Percentiles rank a stretch among this genome's conserved stretches.
These are phyloP conservation scores for Murraya paniculata DNA, from an alignment of 345 rosid species.

Conservation along the genomic window DNA sequence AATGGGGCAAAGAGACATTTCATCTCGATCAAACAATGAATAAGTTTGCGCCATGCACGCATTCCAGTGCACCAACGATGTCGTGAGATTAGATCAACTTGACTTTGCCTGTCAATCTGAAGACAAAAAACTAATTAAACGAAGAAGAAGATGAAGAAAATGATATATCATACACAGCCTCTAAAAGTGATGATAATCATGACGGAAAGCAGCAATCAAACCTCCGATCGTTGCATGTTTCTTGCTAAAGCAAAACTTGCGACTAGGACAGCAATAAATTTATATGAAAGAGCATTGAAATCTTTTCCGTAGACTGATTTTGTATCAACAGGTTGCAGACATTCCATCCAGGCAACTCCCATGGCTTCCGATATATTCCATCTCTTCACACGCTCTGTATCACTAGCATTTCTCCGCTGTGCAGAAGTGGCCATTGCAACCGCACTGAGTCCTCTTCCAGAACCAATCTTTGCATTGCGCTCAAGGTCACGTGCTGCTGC, in stretches of 20 bases:
- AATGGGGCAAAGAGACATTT: slow-evolving; percentile 83
- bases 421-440: slow-evolving; percentile 99
- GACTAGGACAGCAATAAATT: slow-evolving; percentile 91
- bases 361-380: slow-evolving; percentile 97
- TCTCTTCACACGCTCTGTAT: slow-evolving; percentile 87
- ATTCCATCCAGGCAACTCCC: slow-evolving; percentile 99
- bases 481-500: slow-evolving; percentile 99
- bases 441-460: slow-evolving; percentile 99
- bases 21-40: slow-evolving; percentile 83
- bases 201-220: slow-evolving; percentile 31
- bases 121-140: slow-evolving; percentile 19
- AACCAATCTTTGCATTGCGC: slow-evolving; percentile 94
- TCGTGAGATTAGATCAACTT: slow-evolving; percentile 60
- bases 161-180: slow-evolving; percentile 10
- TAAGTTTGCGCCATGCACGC: slow-evolving; percentile 90
- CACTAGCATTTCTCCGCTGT: slow-evolving; percentile 82
- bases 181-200: slow-evolving; percentile 9
- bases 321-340: slow-evolving; percentile 90
- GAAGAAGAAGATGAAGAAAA: background rate
- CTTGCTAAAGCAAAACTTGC: slow-evolving; percentile 99
- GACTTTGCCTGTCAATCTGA: slow-evolving; percentile 91
- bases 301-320: slow-evolving; percentile 96
- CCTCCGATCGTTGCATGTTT: slow-evolving; percentile 98
- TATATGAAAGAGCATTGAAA: slow-evolving; percentile 91
- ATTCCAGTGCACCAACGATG: slow-evolving; percentile 63